Base-by-base conservation (phyloP, 257 asterid genomes). In the Solanum ossicruentum region DNA sequence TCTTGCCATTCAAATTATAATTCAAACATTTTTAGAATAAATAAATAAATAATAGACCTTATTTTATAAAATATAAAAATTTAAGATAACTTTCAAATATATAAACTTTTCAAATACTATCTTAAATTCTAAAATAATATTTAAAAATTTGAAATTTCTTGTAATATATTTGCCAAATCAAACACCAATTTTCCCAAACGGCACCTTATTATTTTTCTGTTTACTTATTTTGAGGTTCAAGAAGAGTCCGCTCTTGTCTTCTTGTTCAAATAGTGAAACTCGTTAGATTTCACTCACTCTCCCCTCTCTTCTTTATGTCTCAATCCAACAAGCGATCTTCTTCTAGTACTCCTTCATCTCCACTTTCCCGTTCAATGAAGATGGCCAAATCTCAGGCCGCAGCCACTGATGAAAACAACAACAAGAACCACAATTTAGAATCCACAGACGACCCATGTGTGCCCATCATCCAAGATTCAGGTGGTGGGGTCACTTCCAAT, bases 321-420 rank as follows among this genome's bases (percentile, higher is more conserved):
- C 91, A 90, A 36, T 91, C 91, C 85, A 82, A 49, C 83, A 92
- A 91, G 87, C 95, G 91, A 86, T 79, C 89, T 32, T 84, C 86
- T 12, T 61, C 87, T 7, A 28, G 45, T 28, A 39, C 90, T 83
- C 43, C 90, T 63, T 61, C 91, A 43, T 41, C 90, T 73, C 79
- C 91, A 12, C 84, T 84, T 86, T 56, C 51, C 20, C 89, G 94
- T 84, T 87, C 93, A 3, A 93, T 95, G 98, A 95, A 93, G 73
- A 95, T 93, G 67, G 94, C 98, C 84, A 95, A 93, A 92, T 89
- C 94, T 17, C 95, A 91, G 87, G 91, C 93, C 72, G 88, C 88
- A 52, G 89, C 91, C 6, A 20, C 28, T 72, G 95, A 93, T 58
- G 87, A 71, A 85, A 63, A 10, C 43, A 63, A 65, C 20, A 43